Base-by-base conservation (phyloP, 495 filamentous ascomycete genomes). In the Trichoderma reesei region DNA sequence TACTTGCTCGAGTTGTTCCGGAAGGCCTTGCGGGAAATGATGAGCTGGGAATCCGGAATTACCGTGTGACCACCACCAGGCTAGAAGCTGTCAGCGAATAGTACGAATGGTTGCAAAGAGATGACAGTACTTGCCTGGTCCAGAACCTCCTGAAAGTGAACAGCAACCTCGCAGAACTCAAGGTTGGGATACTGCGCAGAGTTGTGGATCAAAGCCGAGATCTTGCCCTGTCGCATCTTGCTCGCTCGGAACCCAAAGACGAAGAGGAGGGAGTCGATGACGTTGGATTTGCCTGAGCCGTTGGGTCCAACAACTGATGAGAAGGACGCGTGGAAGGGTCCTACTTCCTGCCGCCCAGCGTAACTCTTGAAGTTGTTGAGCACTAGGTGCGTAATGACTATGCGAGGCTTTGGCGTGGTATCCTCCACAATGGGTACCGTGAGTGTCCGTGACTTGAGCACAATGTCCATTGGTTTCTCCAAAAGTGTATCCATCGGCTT, bases 141-240 rank as follows among this genome's bases (percentile, higher is more conserved):
- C 74, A 93, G 87, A 56, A 98, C 89, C 77, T 98, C 90, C 66
- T 92, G 87, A 71, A 98, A 98, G 68, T 96, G 88, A 8, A 98
- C 94, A 67, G 92, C 89, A 7, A 98, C 94, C 74, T 98, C 95
- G 74, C 94, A 98, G 71, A 85, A 86, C 51, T 91, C 88, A 7
- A 98, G 79, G 65, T 96, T 81, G 1, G 95, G 91, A 66, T 86
- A 85, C 42, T 87, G 82, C 2, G 92, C 91, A 41, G 93, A 97
- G 73, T 96, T 98, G 72, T 98, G 94, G 65, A 98, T 98, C 66
- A 98, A 75, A 20, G 94, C 94, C 3, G 94, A 98, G 44, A 98
- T 92, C 77, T 98, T 98, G 70, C 94, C 95, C 74, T 98, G 94
- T 70, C 94, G 82, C 94, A 98, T 98, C 78, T 98, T 98, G 80